These are phyloP conservation scores for Volvox africanus DNA, from an alignment of 139 green algal genomes.

Conservation along the genomic window DNA sequence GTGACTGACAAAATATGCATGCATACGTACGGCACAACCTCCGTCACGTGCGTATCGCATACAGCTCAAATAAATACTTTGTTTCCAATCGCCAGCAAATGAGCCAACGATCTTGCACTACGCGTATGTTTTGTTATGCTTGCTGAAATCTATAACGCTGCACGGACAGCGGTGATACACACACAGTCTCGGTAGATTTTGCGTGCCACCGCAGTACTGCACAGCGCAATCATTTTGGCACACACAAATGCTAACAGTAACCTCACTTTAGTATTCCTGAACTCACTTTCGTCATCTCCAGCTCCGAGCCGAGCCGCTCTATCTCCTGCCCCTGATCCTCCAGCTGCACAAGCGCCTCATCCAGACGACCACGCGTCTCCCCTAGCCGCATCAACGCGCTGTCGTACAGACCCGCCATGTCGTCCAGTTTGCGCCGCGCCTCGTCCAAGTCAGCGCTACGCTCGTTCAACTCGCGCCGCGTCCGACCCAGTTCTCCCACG, in stretches of 20 bases:
- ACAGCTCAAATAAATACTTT: too few relatives aligned
- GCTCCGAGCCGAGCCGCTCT: neutral
- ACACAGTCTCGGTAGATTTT: too few relatives aligned
- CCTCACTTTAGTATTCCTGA: neutral
- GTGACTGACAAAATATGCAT: too few relatives aligned
- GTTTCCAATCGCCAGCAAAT: too few relatives aligned
- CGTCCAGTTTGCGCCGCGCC: neutral
- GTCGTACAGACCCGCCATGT: neutral
- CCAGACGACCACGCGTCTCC: neutral
- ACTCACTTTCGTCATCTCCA: neutral
- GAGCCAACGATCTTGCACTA: too few relatives aligned
- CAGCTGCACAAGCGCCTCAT: neutral
- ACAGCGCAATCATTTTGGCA: too few relatives aligned
- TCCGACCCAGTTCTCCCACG: neutral
- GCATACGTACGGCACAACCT: too few relatives aligned
- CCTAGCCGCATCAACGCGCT: neutral
- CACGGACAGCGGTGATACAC: too few relatives aligned
- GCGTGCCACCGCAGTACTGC: too few relatives aligned
- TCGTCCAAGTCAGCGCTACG: neutral
- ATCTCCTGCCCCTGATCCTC: neutral
- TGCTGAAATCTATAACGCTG: too few relatives aligned
- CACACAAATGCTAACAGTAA: neutral
- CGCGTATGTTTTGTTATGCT: too few relatives aligned
- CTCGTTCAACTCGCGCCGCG: conserved; percentile 1
- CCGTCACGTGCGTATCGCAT: too few relatives aligned